Evolutionary conservation across 805 yeast genomes (phyloP), one percentile per base, ranked within the genome.

Genomic region (Grigorovia transvaalensis): DNA sequence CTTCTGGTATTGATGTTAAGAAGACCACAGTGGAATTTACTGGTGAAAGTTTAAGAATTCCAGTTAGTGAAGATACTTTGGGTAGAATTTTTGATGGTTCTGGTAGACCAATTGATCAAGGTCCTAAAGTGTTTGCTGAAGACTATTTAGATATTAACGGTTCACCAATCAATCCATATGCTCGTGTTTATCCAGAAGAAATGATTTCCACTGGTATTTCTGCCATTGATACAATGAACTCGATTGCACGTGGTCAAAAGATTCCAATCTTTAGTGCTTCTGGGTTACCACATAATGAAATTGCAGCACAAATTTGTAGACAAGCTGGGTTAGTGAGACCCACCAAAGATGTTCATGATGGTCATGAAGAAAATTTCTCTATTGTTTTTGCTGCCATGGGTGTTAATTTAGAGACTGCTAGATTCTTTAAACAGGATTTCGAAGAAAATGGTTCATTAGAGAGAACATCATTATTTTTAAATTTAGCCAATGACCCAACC

Each of bases 321-420:
- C 99, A 93, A 76, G 99, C 99, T 44, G 96, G 98, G 62, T 79
- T 93, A 68, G 99, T 95, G 50, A 86, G 98, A 75, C 99, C 99
- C 65, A 95, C 99, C 43, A 93, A 93, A 76, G 99, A 91, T 71
- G 98, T 93, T 54, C 98, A 93, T 70, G 99, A 93, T 72, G 99
- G 99, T 66, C 99, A 93, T 72, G 99, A 93, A 74, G 99, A 93
- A 64, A 93, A 93, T 73, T 93, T 93, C 86, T 88, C 96, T 50
- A 95, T 93, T 73, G 99, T 93, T 42, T 93, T 93, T 67, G 99
- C 98, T 44, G 99, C 99, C 54, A 93, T 95, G 99, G 99, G 99
- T 81, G 99, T 91, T 60, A 93, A 95, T 71, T 81, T 93, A 74
- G 99, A 95, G 74, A 93, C 99, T 38, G 88, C 98, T 30, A 81